Evolutionary conservation across 106 monocot species (phyloP).

Genomic region (Dactylorhiza incarnata): DNA sequence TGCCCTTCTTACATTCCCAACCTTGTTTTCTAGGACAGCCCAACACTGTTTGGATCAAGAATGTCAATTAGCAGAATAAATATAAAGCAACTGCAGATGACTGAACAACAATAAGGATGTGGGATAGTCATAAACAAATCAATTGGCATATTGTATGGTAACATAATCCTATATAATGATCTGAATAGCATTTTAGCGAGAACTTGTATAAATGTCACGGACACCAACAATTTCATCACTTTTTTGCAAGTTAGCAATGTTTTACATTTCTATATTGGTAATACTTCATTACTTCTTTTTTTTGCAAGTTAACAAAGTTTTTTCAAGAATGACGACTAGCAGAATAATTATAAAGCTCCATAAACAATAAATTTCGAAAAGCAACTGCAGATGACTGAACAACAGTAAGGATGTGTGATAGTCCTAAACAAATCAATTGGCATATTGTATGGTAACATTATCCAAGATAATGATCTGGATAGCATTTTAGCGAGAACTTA

Average conservation of each 20-base stretch:
- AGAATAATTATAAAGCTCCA: not conserved
- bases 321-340: constrained; percentile 1
- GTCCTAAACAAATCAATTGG: not conserved
- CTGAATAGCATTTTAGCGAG: not conserved
- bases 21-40: constrained; percentile 89
- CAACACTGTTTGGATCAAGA: constrained; percentile 55
- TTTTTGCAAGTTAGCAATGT: no score
- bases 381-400: not conserved
- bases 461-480: not conserved
- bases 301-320: constrained; percentile 40
- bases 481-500: not conserved
- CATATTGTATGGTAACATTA: not conserved
- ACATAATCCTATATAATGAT: not conserved
- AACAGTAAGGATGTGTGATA: not conserved
- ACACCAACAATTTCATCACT: no score
- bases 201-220: not conserved
- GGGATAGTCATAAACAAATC: not conserved
- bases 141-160: not conserved
- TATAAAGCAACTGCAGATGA: not conserved
- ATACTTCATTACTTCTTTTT: no score
- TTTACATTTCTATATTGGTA: no score
- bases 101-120: not conserved
- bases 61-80: not conserved
- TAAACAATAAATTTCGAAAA: no score
- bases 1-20: constrained; percentile 65